phyloP scores from a whole-genome alignment of 371 early-diverging fungal species.

The Mucor saturninus region DNA sequence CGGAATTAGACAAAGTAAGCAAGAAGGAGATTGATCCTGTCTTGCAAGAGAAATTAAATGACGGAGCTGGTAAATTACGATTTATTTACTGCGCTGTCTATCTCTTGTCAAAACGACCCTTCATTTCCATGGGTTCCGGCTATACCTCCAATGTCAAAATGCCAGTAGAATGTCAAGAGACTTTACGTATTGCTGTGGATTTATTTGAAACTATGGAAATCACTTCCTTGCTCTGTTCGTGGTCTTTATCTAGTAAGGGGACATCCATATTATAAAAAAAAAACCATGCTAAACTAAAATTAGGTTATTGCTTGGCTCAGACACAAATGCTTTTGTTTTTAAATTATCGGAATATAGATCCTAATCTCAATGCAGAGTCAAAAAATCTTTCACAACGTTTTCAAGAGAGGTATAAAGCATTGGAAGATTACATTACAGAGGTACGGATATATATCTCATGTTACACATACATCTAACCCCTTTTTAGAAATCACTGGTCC shows the following conservation, averaged over 20 bases:
- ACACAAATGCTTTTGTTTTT: constrained; percentile 30
- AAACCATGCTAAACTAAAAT: neutral
- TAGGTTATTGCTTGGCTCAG: constrained; percentile 36
- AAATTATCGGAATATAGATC: constrained; percentile 25
- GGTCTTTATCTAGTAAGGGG: constrained; percentile 40
- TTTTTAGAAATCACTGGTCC: constrained; percentile 19
- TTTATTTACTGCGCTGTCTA: constrained; percentile 30
- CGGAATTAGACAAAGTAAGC: constrained; percentile 25
- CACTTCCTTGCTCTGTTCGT: constrained; percentile 27
- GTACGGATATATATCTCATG: constrained; percentile 11
- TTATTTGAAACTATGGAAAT: constrained; percentile 28
- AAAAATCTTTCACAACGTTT: constrained; percentile 20
- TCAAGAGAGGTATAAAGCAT: constrained; percentile 15
- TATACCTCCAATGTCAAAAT: constrained; percentile 16
- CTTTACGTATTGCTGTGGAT: constrained; percentile 21
- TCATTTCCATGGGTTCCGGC: constrained; percentile 23
- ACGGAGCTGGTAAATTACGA: constrained; percentile 37
- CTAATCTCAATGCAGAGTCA: constrained; percentile 22
- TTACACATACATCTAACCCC: neutral
- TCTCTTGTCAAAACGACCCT: constrained; percentile 31
- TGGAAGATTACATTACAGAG: constrained; percentile 34
- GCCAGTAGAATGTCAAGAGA: constrained; percentile 27
- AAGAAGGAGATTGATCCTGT: constrained; percentile 13
- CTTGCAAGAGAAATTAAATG: constrained; percentile 33
- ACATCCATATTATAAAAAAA: neutral